Percentiles rank a stretch among this genome's conserved stretches.
These are phyloP conservation scores for Metschnikowia picachoensis DNA, from an alignment of 805 yeast species.

Conservation along the genomic window DNA sequence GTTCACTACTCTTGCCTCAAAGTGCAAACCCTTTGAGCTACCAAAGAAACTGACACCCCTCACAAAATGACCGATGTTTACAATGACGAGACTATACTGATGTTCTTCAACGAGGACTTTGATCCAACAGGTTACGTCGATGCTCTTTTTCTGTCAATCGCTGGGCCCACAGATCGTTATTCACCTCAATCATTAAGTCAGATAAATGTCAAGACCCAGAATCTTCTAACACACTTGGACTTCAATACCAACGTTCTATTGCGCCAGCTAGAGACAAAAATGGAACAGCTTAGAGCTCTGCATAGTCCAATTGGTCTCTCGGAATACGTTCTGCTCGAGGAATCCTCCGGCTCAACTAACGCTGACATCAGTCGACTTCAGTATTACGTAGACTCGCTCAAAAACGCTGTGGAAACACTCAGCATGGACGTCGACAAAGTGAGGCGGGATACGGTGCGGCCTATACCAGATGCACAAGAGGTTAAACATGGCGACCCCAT, in stretches of 20 bases:
- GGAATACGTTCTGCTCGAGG: constrained; percentile 11
- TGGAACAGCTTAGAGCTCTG: constrained; percentile 45
- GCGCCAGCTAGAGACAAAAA: constrained; percentile 47
- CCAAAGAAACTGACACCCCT: neutral
- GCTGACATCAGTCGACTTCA: constrained; percentile 53
- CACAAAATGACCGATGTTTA: constrained; percentile 4
- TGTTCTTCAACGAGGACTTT: constrained; percentile 68
- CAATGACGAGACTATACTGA: constrained; percentile 44
- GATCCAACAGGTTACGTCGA: constrained; percentile 64
- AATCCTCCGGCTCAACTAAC: constrained; percentile 10
- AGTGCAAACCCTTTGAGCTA: neutral
- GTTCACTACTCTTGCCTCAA: neutral
- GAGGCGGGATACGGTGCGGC: neutral
- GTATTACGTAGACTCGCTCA: constrained; percentile 59
- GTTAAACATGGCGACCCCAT: constrained; percentile 13
- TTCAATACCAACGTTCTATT: constrained; percentile 58
- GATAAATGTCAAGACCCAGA: constrained; percentile 46
- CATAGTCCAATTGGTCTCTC: constrained; percentile 48
- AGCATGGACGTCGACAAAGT: constrained; percentile 23
- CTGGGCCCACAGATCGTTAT: constrained; percentile 21
- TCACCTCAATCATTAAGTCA: constrained; percentile 34
- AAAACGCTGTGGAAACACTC: constrained; percentile 54
- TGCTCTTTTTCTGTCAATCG: constrained; percentile 48
- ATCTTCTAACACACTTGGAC: constrained; percentile 57
- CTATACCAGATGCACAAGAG: neutral